phyloP scores from a whole-genome alignment of 1,284 basidiomycete genomes.

The Wallemia ichthyophaga region DNA sequence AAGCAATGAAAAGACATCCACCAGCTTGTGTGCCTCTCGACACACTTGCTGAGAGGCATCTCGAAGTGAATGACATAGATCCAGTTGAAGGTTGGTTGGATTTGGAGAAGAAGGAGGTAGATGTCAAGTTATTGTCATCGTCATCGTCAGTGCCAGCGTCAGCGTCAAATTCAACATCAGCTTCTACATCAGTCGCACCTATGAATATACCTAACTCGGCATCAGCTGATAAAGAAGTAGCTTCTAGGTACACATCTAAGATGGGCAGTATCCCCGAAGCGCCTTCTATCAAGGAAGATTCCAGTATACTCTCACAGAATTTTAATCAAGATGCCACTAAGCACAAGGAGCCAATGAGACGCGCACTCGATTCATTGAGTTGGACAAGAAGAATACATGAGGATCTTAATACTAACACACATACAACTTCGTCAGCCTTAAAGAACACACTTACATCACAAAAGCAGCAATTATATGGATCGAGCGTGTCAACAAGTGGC shows the following conservation, averaged over 20 bases:
- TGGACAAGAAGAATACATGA: slow-evolving; percentile 7
- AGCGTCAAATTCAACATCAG: background rate
- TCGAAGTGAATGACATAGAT: slow-evolving; percentile 13
- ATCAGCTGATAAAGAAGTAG: background rate
- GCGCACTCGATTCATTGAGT: slow-evolving; percentile 2
- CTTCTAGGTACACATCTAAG: background rate
- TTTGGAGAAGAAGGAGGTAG: slow-evolving; percentile 10
- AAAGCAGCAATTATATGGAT: slow-evolving; percentile 15
- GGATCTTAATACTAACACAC: slow-evolving; percentile 2
- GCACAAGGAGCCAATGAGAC: background rate
- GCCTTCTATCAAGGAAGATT: background rate
- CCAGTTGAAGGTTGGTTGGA: slow-evolving; percentile 9
- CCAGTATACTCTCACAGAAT: background rate
- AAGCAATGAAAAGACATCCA: slow-evolving; percentile 58
- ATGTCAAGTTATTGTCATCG: too few relatives aligned
- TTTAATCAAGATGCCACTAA: background rate
- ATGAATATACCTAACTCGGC: too few relatives aligned
- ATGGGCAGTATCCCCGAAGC: background rate
- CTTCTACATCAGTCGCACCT: too few relatives aligned
- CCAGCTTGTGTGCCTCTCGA: slow-evolving; percentile 67
- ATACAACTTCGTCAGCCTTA: slow-evolving; percentile 14
- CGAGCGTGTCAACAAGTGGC: slow-evolving; percentile 20
- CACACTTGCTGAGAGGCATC: slow-evolving; percentile 40
- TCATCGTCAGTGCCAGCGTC: background rate
- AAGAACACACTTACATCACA: slow-evolving; percentile 14